phyloP scores from a whole-genome alignment of 495 filamentous ascomycete genomes.

The Chlorociboria aeruginascens region DNA sequence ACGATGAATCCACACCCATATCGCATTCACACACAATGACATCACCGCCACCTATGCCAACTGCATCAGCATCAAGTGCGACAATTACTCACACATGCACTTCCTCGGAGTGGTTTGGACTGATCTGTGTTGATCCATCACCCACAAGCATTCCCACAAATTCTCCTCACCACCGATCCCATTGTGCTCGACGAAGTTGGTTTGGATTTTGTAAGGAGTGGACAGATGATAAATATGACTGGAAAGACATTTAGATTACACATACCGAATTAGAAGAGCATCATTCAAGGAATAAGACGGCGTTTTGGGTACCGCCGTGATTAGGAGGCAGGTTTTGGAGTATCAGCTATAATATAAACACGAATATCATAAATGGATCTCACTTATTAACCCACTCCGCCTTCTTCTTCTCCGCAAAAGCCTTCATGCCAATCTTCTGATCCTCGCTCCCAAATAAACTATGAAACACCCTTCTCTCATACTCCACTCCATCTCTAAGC shows the following conservation, averaged over 20 bases:
- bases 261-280: constrained; percentile 6
- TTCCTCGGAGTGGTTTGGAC: constrained; percentile 16
- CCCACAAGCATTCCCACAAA: constrained; percentile 6
- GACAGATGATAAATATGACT: background rate
- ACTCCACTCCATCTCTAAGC: constrained; percentile 85
- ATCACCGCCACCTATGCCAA: constrained; percentile 15
- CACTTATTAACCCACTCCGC: constrained; percentile 72
- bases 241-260: constrained; percentile 20
- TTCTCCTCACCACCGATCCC: background rate
- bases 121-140: constrained; percentile 17
- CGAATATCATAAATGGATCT: background rate
- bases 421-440: constrained; percentile 95
- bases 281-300: background rate
- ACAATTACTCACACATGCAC: constrained; percentile 7
- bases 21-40: constrained; percentile 18
- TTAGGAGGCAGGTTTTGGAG: background rate
- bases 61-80: background rate
- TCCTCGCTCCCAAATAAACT: constrained; percentile 83
- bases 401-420: constrained; percentile 91
- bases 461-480: constrained; percentile 87
- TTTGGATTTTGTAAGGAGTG: constrained; percentile 18
- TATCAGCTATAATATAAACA: background rate
- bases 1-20: constrained; percentile 33
- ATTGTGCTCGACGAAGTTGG: constrained; percentile 17
- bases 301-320: background rate